Base-by-base conservation (phyloP, 345 rosid species). In the Hibiscus trionum region DNA sequence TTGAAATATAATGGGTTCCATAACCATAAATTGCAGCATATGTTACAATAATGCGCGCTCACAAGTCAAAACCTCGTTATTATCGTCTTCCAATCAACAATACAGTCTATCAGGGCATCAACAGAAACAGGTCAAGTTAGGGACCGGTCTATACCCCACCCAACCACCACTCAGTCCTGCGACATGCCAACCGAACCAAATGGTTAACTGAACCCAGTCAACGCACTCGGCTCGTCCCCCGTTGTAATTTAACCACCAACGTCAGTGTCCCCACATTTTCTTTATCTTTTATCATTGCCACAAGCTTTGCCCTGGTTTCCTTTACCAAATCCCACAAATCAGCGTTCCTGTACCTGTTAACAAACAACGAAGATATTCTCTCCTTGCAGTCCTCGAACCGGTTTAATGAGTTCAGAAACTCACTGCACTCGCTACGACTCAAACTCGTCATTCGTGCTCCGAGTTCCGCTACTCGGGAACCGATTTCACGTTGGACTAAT, bases 311-410 rank as follows among this genome's bases (percentile, higher is more conserved):
- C 63, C 53, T 80, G 12, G 76, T 50, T 31, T 74, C 77, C 4
- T 39, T 53, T 0, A 87, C 62, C 79, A 76, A 35, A n/a, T 84
- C 87, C 93, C 93, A 85, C 65, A 86, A 47, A 5, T 69, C 72
- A 74, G 84, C 87, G 44, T 82, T 77, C 74, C 77, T 80, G 9
- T 77, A 81, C 64, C 76, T 80, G 55, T 82, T 87, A 14, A 49
- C 78, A 56, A 89, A 87, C 77, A 88, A 3, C 76, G 47, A 37
- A 3, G 7, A 1, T 63, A 85, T 17, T 68, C 75, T 79, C 56
- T 53, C 86, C 65, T 59, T 78, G 56, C 81, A 85, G 62, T 55
- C 80, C 77, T 82, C 87, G 3, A 84, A 42, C 39, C 77, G 72
- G 61, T 68, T 72, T 83, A 85, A 71, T 8, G 33, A 63, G 24